Base-by-base conservation (phyloP, 306 rosid species). In the Quercus mongolica region DNA sequence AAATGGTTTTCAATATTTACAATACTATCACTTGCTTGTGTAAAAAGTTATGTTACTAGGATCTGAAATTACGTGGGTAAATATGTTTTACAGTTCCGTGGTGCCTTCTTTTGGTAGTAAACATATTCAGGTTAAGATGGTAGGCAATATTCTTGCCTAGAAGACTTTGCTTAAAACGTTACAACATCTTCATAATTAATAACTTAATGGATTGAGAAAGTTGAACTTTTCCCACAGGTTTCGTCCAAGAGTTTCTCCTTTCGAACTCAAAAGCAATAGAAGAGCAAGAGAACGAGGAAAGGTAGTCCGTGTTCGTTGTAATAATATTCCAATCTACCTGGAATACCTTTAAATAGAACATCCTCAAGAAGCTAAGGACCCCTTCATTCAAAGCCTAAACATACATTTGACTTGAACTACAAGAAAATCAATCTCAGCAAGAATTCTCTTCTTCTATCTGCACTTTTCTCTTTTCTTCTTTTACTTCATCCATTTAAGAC, bases 401-500 rank as follows among this genome's bases (percentile, higher is more conserved):
- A 19, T 70, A 70, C 54, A 49, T 49, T 41, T 86, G 69, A 91
- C 98, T 86, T 95, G 85, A 80, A 80, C 83, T 75, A 83, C 83
- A 91, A 90, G 97, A 71, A 78, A 90, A 85, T 82, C 89, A 86
- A 87, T 85, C 92, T 84, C 83, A 51, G 69, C 84, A 57, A 82
- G 86, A 74, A 73, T 86, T 78, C 82, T 58, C 75, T 78, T 67
- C 84, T 82, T 79, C 15, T 41, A 41, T 41, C 46, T 41, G 46
- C 11, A 41, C 46, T 41, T 41, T 41, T 41, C 46, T 41, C 46
- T 41, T 41, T 41, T 41, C 46, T 41, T 73, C 72, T 55, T 58
- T 69, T 55, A 33, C 54, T 61, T 51, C 52, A 30, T 21, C 79
- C 63, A 74, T 76, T 41, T 69, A 65, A 79, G 81, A 63, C 71